A percentile compares a stretch with the other conserved stretches of the same genome.
Evolutionary conservation across 2,329 filamentous ascomycete genomes (phyloP).

Genomic region (Fusarium transvaalense): DNA sequence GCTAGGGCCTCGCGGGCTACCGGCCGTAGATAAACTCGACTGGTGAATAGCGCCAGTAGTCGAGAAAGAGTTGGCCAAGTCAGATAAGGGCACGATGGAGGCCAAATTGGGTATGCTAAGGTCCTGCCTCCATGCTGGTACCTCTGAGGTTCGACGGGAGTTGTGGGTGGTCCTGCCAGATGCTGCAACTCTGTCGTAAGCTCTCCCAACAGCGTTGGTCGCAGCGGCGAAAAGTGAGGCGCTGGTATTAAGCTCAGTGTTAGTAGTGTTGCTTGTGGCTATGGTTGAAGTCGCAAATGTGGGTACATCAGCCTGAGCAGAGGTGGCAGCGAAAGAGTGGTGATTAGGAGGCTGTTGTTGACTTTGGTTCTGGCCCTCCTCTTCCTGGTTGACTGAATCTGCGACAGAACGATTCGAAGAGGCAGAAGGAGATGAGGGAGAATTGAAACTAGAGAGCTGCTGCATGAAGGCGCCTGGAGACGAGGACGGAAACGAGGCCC

Average conservation of each 20-base stretch:
- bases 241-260: constrained; percentile 20
- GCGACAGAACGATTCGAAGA: constrained; percentile 23
- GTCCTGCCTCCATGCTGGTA: constrained; percentile 43
- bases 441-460: constrained; percentile 43
- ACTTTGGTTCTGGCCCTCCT: constrained; percentile 22
- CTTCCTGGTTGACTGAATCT: constrained; percentile 35
- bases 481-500: constrained; percentile 47
- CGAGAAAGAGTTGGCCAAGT: constrained; percentile 19
- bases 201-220: constrained; percentile 21
- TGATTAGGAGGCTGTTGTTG: constrained; percentile 10
- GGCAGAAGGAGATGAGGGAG: constrained; percentile 37
- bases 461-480: constrained; percentile 52
- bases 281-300: constrained; percentile 22
- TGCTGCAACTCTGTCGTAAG: constrained; percentile 29
- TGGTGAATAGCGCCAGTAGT: constrained; percentile 39
- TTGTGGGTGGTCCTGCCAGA: constrained; percentile 32
- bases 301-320: constrained; percentile 22
- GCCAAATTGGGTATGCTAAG: constrained; percentile 39
- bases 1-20: constrained; percentile 34
- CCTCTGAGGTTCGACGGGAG: constrained; percentile 23
- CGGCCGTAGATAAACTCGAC: constrained; percentile 37
- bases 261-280: constrained; percentile 11
- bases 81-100: constrained; percentile 34
- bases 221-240: constrained; percentile 26
- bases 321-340: constrained; percentile 21